phyloP scores from a whole-genome alignment of 352 stramenopile genomes.

The Pythium aphanidermatum region DNA sequence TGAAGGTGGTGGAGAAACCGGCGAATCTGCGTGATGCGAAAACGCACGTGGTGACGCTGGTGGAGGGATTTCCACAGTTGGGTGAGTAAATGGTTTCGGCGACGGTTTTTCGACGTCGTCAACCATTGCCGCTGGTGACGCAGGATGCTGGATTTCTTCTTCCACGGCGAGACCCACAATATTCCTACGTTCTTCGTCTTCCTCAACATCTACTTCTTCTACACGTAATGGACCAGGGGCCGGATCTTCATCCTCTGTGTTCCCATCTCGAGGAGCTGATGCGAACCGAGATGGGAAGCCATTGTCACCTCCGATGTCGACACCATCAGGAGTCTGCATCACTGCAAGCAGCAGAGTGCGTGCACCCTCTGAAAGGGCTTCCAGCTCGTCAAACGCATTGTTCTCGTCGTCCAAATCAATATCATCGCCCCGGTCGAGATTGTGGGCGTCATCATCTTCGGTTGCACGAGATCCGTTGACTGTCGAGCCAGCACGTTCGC shows the following conservation, averaged over 20 bases:
- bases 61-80: no score
- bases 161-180: no score
- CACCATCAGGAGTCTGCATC: conserved; percentile 82
- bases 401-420: conserved; percentile 74
- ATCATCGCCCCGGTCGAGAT: conserved; percentile 35
- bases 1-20: conserved; percentile 13
- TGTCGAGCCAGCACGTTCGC: conserved; percentile 54
- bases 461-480: conserved; percentile 1
- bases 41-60: no score
- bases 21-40: no score
- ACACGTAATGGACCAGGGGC: neutral
- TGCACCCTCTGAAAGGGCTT: conserved; percentile 80
- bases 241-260: conserved; percentile 18
- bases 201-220: no score
- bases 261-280: conserved; percentile 9
- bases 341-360: conserved; percentile 79
- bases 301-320: conserved; percentile 67
- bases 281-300: conserved; percentile 44
- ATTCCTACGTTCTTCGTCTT: no score
- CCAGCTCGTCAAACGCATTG: conserved; percentile 78
- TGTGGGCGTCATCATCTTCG: conserved; percentile 31
- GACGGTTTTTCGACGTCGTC: no score
- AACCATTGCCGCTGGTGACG: no score
- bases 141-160: no score
- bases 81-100: no score